A percentile compares a stretch with the other conserved stretches of the same genome.
These are phyloP conservation scores for Cyclocybe aegerita DNA, from an alignment of 768 basidiomycete genomes.

Conservation along the genomic window DNA sequence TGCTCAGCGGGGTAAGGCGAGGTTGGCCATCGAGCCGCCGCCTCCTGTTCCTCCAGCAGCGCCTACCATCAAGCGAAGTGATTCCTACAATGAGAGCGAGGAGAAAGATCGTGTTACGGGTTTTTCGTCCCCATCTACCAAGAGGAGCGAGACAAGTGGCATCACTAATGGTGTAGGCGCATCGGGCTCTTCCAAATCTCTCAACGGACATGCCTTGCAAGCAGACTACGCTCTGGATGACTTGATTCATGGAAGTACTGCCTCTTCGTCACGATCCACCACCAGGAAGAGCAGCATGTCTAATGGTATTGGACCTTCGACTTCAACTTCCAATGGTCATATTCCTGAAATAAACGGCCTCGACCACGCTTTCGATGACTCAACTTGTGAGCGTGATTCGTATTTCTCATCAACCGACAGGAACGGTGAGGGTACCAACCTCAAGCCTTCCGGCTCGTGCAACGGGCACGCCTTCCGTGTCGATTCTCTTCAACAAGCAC, in stretches of 20 bases:
- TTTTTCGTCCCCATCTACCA: slow-evolving; percentile 15
- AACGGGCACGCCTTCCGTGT: too few species aligned
- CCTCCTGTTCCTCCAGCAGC: slow-evolving; percentile 24
- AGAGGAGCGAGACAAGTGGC: slow-evolving; percentile 1
- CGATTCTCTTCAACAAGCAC: too few species aligned
- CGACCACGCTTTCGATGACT: too few species aligned
- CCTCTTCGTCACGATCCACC: too few species aligned
- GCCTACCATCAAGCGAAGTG: slow-evolving; percentile 10
- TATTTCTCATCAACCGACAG: too few species aligned
- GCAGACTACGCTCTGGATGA: too few species aligned
- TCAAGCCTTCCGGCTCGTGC: too few species aligned
- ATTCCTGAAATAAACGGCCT: not conserved
- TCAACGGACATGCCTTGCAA: not conserved
- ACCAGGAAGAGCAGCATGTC: slow-evolving; percentile 22
- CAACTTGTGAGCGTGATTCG: too few species aligned
- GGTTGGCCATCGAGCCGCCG: slow-evolving; percentile 46
- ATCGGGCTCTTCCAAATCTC: slow-evolving; percentile 8
- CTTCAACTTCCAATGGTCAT: slow-evolving; percentile 3
- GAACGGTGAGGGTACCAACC: too few species aligned
- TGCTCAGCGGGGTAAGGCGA: slow-evolving; percentile 34
- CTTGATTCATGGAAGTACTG: too few species aligned
- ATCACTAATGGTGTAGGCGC: not conserved
- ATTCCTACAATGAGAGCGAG: slow-evolving; percentile 12
- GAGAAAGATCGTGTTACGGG: slow-evolving; percentile 9
- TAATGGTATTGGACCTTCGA: not conserved